Evolutionary conservation across 2,329 filamentous ascomycete genomes (phyloP).

Genomic region (Helotiales sp.): DNA sequence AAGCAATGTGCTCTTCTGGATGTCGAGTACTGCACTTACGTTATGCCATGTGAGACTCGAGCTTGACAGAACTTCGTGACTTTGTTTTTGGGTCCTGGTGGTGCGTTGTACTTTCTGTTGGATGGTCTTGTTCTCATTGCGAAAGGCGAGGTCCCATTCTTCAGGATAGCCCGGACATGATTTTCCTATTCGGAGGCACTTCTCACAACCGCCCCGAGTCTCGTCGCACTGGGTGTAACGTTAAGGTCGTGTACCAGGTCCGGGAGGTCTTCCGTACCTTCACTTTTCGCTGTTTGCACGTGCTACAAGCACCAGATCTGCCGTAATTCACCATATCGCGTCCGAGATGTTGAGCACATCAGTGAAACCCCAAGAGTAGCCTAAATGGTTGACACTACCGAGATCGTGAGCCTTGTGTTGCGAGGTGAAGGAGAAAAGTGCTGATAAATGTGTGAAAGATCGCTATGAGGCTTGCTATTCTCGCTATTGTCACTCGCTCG

Average conservation of each 20-base stretch:
- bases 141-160: conserved; percentile 13
- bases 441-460: neutral
- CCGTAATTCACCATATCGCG: conserved; percentile 14
- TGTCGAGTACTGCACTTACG: neutral
- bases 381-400: neutral
- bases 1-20: neutral
- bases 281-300: conserved; percentile 13
- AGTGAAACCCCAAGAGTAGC: too few relatives aligned
- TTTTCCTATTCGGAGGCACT: conserved; percentile 10
- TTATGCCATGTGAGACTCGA: neutral
- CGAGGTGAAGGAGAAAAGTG: neutral
- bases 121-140: conserved; percentile 6
- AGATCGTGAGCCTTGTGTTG: neutral
- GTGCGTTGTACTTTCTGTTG: neutral
- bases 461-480: neutral
- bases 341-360: too few relatives aligned
- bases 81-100: neutral
- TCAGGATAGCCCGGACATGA: conserved; percentile 12
- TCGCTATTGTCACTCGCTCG: neutral
- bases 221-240: conserved; percentile 9
- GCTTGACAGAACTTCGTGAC: neutral
- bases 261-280: conserved; percentile 1
- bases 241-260: neutral
- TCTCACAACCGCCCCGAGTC: conserved; percentile 3
- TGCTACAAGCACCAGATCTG: conserved; percentile 10